Percentiles rank a stretch among this genome's conserved stretches.
Evolutionary conservation across 164 flowering plant genomes (phyloP).

Genomic region (Aristolochia contorta): DNA sequence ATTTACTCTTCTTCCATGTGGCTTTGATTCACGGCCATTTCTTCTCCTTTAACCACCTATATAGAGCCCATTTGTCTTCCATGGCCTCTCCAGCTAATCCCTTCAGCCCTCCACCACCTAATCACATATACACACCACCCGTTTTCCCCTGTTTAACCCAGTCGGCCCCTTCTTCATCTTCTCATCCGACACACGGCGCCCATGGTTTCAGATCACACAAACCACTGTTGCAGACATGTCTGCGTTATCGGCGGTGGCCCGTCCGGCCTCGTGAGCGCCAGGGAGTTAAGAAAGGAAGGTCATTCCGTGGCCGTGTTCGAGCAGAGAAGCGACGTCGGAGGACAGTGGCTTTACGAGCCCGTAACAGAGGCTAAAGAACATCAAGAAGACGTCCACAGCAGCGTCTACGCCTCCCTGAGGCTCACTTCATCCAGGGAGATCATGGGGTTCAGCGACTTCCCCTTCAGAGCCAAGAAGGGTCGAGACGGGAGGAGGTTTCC

Average conservation of each 20-base stretch:
- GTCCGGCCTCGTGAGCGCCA: slow-evolving; percentile 71
- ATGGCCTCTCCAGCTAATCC: too few relatives aligned
- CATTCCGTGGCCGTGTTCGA: slow-evolving; percentile 66
- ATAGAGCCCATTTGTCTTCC: background rate
- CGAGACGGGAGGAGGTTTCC: slow-evolving; percentile 83
- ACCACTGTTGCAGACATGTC: slow-evolving; percentile 26
- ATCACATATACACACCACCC: too few relatives aligned
- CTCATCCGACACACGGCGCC: too few relatives aligned
- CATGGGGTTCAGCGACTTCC: slow-evolving; percentile 85
- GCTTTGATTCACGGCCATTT: too few relatives aligned
- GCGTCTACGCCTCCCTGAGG: slow-evolving; percentile 68
- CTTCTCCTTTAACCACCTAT: too few relatives aligned
- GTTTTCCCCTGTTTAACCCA: too few relatives aligned
- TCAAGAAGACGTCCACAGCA: slow-evolving; percentile 46
- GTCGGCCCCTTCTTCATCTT: too few relatives aligned
- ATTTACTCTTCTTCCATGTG: too few relatives aligned
- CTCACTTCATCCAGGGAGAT: slow-evolving; percentile 67
- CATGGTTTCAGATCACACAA: slow-evolving; percentile 36
- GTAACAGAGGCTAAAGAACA: too few relatives aligned
- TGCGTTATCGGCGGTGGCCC: slow-evolving; percentile 95
- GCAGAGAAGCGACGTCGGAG: slow-evolving; percentile 75
- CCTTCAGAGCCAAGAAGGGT: slow-evolving; percentile 54
- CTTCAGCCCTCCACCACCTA: too few relatives aligned
- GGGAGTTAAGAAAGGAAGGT: slow-evolving; percentile 79
- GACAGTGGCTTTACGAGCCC: slow-evolving; percentile 45